These are phyloP conservation scores for Pythium periplocum DNA, from an alignment of 352 stramenopile genomes.

Conservation along the genomic window DNA sequence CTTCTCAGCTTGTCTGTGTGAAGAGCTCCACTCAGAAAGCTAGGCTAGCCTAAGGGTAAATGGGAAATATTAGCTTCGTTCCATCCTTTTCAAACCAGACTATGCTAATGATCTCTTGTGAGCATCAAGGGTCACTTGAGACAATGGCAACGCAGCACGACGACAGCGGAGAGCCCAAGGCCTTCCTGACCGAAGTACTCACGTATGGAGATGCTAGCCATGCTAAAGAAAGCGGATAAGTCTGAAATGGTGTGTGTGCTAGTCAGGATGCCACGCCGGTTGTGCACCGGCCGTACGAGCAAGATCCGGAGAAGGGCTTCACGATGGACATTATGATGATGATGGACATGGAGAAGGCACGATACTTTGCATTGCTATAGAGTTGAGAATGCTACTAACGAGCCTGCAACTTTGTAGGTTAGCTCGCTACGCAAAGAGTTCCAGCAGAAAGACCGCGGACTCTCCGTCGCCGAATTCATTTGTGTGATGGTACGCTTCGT, in stretches of 20 bases:
- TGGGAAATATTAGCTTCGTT: too few species aligned
- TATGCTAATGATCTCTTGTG: too few species aligned
- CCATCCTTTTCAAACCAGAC: too few species aligned
- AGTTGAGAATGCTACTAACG: too few species aligned
- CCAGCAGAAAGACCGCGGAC: conserved; percentile 68
- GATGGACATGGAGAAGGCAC: conserved; percentile 73
- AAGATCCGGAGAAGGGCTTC: conserved; percentile 78
- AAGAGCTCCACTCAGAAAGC: too few species aligned
- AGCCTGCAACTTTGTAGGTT: conserved; percentile 27
- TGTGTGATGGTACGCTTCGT: conserved; percentile 85
- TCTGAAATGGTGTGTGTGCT: too few species aligned
- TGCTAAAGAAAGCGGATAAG: neutral
- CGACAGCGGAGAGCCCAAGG: conserved; percentile 1
- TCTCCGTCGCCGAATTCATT: conserved; percentile 84
- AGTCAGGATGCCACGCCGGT: neutral
- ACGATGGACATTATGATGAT: conserved; percentile 93
- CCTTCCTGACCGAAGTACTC: conserved; percentile 18
- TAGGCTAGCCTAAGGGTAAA: too few species aligned
- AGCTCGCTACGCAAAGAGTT: conserved; percentile 81
- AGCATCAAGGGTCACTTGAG: too few species aligned
- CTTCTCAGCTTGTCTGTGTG: too few species aligned
- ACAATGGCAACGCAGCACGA: neutral
- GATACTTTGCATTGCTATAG: too few species aligned
- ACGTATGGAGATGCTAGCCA: conserved; percentile 1
- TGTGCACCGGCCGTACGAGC: conserved; percentile 42